Conservation (phyloP, 164 flowering plant species). For the Piper betle region DNA sequence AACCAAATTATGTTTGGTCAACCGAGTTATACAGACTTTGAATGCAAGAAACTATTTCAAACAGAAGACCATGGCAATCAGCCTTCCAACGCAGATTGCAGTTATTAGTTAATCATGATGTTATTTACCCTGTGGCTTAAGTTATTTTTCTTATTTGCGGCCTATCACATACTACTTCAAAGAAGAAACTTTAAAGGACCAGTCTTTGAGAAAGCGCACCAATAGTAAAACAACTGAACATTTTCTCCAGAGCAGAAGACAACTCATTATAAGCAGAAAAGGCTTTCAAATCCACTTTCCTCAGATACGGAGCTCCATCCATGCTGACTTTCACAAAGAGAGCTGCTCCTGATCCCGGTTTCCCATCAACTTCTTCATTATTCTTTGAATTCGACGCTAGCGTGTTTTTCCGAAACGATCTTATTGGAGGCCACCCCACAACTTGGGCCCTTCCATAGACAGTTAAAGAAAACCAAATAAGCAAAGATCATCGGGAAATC, state of each 20-base stretch:
- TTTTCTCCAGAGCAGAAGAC: slow-evolving; percentile 80
- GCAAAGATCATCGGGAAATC: background rate
- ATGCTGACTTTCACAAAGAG: slow-evolving; percentile 93
- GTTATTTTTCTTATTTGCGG: background rate
- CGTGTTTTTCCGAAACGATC: slow-evolving; percentile 75
- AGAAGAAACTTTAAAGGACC: background rate
- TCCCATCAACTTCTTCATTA: slow-evolving; percentile 83
- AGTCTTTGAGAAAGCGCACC: slow-evolving; percentile 30
- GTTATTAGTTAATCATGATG: too few relatives aligned
- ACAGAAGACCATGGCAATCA: background rate
- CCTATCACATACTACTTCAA: background rate
- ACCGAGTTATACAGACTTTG: background rate
- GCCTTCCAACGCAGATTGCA: background rate
- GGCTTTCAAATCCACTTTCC: slow-evolving; percentile 83
- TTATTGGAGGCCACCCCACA: slow-evolving; percentile 97
- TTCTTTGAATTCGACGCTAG: slow-evolving; percentile 66
- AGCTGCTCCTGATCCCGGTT: slow-evolving; percentile 48
- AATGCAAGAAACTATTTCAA: background rate
- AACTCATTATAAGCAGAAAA: slow-evolving; percentile 58
- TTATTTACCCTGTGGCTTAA: too few relatives aligned
- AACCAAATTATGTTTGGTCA: background rate
- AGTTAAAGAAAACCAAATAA: background rate
- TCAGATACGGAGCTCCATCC: slow-evolving; percentile 96
- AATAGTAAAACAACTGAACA: slow-evolving; percentile 88
- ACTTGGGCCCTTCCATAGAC: slow-evolving; percentile 69